Percentiles rank a stretch among this genome's conserved stretches.
Conservation (phyloP, 768 basidiomycete genomes). For the Lactifluus piperatus region DNA sequence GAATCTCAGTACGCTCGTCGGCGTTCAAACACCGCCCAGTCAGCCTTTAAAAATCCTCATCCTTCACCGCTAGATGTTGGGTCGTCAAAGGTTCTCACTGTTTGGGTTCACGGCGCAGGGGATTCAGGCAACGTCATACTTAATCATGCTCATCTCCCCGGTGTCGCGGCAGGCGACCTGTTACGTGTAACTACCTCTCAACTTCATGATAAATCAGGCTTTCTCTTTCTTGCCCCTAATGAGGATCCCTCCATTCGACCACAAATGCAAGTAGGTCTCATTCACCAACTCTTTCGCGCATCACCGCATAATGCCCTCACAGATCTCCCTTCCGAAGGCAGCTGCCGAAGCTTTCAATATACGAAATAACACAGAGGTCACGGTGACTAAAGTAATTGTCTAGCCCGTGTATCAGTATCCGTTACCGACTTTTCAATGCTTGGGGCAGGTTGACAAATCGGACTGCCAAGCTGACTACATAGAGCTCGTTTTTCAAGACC, state of each 20-base stretch:
- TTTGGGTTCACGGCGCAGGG: slow-evolving; percentile 69
- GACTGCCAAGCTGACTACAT: slow-evolving; percentile 64
- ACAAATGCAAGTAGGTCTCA: slow-evolving; percentile 48
- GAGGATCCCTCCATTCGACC: slow-evolving; percentile 54
- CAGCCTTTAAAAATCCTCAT: slow-evolving; percentile 43
- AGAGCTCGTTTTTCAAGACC: slow-evolving; percentile 89
- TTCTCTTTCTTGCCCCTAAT: slow-evolving; percentile 61
- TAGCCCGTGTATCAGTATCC: slow-evolving; percentile 12
- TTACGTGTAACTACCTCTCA: slow-evolving; percentile 42
- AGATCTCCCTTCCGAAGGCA: slow-evolving; percentile 71
- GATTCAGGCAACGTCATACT: slow-evolving; percentile 52
- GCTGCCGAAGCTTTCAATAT: slow-evolving; percentile 64
- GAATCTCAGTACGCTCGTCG: slow-evolving; percentile 59
- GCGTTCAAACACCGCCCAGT: slow-evolving; percentile 70
- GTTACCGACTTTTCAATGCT: slow-evolving; percentile 1
- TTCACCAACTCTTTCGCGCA: not conserved
- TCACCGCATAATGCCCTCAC: slow-evolving; percentile 1
- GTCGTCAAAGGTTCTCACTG: slow-evolving; percentile 52
- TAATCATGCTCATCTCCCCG: slow-evolving; percentile 71
- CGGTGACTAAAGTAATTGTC: slow-evolving; percentile 53
- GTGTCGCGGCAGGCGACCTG: slow-evolving; percentile 69
- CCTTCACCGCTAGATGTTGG: slow-evolving; percentile 45
- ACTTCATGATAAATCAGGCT: slow-evolving; percentile 32
- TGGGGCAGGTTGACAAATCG: slow-evolving; percentile 55
- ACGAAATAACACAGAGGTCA: slow-evolving; percentile 65